These are phyloP conservation scores for Termitomyces sp. DNA, from an alignment of 768 basidiomycete species.

Conservation along the genomic window DNA sequence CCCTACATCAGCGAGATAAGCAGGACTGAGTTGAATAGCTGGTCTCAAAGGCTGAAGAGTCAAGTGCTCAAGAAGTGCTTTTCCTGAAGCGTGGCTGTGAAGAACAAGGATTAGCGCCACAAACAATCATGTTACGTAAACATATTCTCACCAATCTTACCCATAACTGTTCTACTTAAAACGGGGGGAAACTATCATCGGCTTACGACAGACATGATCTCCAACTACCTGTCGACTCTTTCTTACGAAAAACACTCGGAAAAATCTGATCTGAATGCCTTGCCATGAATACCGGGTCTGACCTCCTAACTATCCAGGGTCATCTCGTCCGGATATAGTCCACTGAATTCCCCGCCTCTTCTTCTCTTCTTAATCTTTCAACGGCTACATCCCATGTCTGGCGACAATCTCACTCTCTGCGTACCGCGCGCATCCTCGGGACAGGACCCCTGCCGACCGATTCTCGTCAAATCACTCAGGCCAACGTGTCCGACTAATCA, in stretches of 20 bases:
- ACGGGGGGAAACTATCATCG: not conserved
- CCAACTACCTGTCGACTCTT: too few species aligned
- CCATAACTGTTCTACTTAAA: not conserved
- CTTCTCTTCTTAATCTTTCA: not conserved
- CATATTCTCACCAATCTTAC: too few species aligned
- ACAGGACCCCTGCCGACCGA: slow-evolving; percentile 16
- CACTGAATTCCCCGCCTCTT: not conserved
- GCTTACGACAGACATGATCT: not conserved
- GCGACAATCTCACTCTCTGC: slow-evolving; percentile 24
- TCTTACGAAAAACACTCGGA: not conserved
- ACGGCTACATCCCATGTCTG: not conserved
- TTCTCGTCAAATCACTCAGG: slow-evolving; percentile 17
- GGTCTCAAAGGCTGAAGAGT: not conserved
- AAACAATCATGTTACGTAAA: not conserved
- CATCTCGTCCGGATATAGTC: not conserved
- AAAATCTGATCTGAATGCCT: not conserved
- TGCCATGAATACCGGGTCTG: not conserved
- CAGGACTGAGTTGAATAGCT: not conserved
- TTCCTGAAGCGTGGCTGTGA: not conserved
- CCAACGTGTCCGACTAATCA: slow-evolving; percentile 34
- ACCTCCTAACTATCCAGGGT: not conserved
- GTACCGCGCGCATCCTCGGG: slow-evolving; percentile 25
- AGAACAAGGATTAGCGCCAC: not conserved
- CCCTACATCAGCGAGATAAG: not conserved
- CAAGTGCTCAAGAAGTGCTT: not conserved